Evolutionary conservation across 805 yeast genomes (phyloP), one percentile per base, ranked within the genome.

Genomic region (Saccharomycopsis olivae): DNA sequence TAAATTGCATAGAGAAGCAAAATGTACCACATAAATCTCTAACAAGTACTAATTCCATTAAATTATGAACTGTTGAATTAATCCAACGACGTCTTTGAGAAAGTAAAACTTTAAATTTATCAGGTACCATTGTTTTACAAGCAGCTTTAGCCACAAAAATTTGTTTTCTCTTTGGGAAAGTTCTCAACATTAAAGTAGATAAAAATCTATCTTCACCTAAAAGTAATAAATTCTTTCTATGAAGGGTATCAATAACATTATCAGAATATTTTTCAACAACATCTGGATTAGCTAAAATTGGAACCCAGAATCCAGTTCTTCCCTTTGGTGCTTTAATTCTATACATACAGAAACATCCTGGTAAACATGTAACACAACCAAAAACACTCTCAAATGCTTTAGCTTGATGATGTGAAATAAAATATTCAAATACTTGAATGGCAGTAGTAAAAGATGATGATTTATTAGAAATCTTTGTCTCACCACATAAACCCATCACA

Each of bases 61-160:
- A 70, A 54, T 87, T 87, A 60, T 87, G 96, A 28, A 87, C 88
- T 0, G 96, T 88, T 3, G 96, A 87, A 59, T 87, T 87, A 51
- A 87, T 87, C 96, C 96, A 87, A 57, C 96, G 82, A 64, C 96
- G 84, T 58, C 96, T 79, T 58, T 87, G 96, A 1, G 95, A 87
- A 35, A 87, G 65, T 48, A 87, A 65, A 35, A 87, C 92, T 47
- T 61, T 69, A 57, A 87, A 87, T 36, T 69, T 68, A 51, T 78
- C 81, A 0, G 96, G 96, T n/a, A 80, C 96, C 46, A 85, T 61
- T 1, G 96, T 87, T 54, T 85, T 85, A 64, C 96, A 87, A 3
- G 83, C 89, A 4, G 96, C 96, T 56, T 85, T 85, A 2, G 95
- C 80, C 10, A 88, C 78, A 56, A 87, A 87, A 13, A 86, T 60